Percentiles rank a stretch among this genome's conserved stretches.
phyloP scores from a whole-genome alignment of 2,329 filamentous ascomycete species.

The Ophiostoma populinum region DNA sequence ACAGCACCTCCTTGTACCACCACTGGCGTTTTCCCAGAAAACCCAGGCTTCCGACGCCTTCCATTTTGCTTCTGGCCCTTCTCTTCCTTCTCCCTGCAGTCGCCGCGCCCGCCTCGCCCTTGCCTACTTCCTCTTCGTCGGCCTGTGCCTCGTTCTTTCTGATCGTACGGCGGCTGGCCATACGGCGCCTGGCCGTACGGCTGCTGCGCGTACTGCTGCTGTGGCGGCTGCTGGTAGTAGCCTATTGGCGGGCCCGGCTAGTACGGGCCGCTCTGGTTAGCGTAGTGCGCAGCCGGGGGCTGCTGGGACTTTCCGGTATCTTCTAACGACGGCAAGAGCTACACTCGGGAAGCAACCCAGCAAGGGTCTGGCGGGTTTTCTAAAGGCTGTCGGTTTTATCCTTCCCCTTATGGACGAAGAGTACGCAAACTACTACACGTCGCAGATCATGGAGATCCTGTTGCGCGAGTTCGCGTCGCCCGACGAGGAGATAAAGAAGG shows the following conservation, averaged over 20 bases:
- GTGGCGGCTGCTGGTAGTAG: slow-evolving; percentile 24
- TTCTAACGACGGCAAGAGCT: no score
- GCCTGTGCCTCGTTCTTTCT: no score
- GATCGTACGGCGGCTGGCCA: slow-evolving; percentile 16
- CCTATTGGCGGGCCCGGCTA: slow-evolving; percentile 25
- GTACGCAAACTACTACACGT: slow-evolving; percentile 97
- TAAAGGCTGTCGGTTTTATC: slow-evolving; percentile 96
- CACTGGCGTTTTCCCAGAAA: no score
- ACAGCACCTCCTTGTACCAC: no score
- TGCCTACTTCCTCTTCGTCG: no score
- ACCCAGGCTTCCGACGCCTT: no score
- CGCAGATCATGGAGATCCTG: slow-evolving; percentile 96
- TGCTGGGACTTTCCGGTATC: slow-evolving; percentile 19
- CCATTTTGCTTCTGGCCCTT: no score
- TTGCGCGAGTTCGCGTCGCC: slow-evolving; percentile 91
- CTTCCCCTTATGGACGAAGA: slow-evolving; percentile 99
- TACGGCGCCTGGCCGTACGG: slow-evolving; percentile 16
- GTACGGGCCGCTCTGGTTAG: slow-evolving; percentile 15
- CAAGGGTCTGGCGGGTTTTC: slow-evolving; percentile 85
- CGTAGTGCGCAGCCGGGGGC: slow-evolving; percentile 13
- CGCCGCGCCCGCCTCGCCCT: no score
- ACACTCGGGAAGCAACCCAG: slow-evolving; percentile 93
- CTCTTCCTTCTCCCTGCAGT: no score
- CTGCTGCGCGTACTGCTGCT: slow-evolving; percentile 19
- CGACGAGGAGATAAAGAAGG: slow-evolving; percentile 99